Conservation (phyloP, 495 filamentous ascomycete genomes). For the Penicillium cataractarum region DNA sequence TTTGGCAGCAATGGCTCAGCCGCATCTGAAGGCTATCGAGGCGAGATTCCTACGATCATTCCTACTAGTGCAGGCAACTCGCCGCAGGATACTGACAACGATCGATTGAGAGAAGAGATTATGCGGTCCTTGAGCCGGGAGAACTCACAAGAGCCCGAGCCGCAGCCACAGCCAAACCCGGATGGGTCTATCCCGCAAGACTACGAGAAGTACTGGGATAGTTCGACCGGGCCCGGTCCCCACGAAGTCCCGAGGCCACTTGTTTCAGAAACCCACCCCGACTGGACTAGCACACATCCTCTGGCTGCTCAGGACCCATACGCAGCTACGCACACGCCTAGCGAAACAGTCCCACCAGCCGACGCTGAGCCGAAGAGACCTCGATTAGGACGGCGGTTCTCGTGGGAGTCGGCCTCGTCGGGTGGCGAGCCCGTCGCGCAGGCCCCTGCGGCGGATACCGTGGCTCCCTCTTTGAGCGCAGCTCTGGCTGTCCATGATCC, state of each 20-base stretch:
- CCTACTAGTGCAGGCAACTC: constrained; percentile 60
- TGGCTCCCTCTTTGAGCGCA: constrained; percentile 11
- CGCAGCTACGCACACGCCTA: constrained; percentile 12
- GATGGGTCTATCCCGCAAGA: constrained; percentile 58
- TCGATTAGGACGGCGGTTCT: constrained; percentile 42
- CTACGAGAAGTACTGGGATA: constrained; percentile 65
- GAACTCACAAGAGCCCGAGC: constrained; percentile 39
- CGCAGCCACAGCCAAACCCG: constrained; percentile 31
- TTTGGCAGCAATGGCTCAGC: constrained; percentile 29
- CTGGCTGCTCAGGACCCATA: constrained; percentile 26
- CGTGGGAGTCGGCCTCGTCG: constrained; percentile 44
- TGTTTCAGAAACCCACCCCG: constrained; percentile 23
- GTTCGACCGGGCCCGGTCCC: constrained; percentile 21
- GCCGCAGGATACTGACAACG: constrained; percentile 70
- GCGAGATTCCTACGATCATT: constrained; percentile 49
- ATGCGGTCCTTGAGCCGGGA: constrained; percentile 71
- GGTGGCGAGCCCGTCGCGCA: constrained; percentile 24
- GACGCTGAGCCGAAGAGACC: constrained; percentile 23
- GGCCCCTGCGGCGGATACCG: constrained; percentile 14
- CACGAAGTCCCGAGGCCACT: constrained; percentile 17
- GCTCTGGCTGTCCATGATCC: constrained; percentile 20
- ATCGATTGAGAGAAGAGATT: constrained; percentile 78
- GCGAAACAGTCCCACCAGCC: constrained; percentile 6
- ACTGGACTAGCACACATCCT: constrained; percentile 20
- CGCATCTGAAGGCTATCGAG: constrained; percentile 24